Conservation (phyloP, 2,329 filamentous ascomycete genomes). For the Cladosporium sp. region DNA sequence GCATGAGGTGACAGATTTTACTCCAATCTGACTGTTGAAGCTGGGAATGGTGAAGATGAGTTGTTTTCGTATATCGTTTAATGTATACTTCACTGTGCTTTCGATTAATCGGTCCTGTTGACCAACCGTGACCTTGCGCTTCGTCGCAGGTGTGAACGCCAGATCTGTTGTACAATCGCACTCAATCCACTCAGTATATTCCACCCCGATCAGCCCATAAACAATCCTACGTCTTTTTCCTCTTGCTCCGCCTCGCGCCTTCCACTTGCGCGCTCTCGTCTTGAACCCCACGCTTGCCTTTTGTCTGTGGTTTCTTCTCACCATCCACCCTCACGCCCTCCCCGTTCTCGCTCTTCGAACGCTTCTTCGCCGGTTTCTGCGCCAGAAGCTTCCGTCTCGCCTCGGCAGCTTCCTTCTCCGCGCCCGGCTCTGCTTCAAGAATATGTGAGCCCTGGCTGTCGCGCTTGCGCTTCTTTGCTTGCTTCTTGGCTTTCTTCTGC, state of each 20-base stretch:
- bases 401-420: constrained; percentile 29
- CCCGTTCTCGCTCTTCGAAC: constrained; percentile 18
- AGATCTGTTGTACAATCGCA: not conserved
- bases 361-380: constrained; percentile 23
- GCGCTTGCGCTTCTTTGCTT: constrained; percentile 39
- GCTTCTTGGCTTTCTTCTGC: constrained; percentile 26
- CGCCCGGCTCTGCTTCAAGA: constrained; percentile 20
- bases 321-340: constrained; percentile 13
- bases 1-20: not conserved
- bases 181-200: not conserved
- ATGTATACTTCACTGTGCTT: not conserved
- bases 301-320: not conserved
- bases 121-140: not conserved
- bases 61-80: not conserved
- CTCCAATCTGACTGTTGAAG: not conserved
- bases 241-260: constrained; percentile 2
- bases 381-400: constrained; percentile 4
- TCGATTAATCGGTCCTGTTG: not conserved
- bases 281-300: constrained; percentile 9
- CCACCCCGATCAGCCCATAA: not conserved
- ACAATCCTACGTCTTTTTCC: not conserved
- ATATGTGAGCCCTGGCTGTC: constrained; percentile 32
- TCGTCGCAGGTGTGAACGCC: not conserved
- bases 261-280: not conserved
- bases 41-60: not conserved